Evolutionary conservation across 768 basidiomycete genomes (phyloP).

Genomic region (Mycena rosella): DNA sequence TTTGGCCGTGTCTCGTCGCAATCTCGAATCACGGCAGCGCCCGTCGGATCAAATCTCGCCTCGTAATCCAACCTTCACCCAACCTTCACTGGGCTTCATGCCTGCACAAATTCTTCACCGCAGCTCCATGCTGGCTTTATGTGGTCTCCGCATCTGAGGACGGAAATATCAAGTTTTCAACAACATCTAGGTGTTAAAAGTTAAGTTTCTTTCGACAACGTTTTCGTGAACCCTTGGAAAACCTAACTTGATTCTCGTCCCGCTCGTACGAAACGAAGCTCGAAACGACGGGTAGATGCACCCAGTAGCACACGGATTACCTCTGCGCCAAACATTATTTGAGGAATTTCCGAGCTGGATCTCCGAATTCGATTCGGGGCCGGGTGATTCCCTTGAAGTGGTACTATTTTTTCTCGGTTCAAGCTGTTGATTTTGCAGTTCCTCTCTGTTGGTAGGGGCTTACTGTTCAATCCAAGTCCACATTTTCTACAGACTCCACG

Average conservation of each 20-base stretch:
- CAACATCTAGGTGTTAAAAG: too few relatives aligned
- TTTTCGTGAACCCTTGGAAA: too few relatives aligned
- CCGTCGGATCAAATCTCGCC: neutral
- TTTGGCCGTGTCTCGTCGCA: neutral
- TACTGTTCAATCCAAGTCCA: neutral
- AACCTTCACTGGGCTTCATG: too few relatives aligned
- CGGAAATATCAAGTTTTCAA: too few relatives aligned
- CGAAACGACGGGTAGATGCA: too few relatives aligned
- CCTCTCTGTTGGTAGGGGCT: too few relatives aligned
- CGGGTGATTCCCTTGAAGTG: neutral
- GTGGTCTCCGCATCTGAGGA: too few relatives aligned
- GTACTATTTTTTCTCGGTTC: neutral
- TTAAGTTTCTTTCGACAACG: too few relatives aligned
- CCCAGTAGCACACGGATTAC: neutral
- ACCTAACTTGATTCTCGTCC: too few relatives aligned
- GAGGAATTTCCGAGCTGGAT: neutral
- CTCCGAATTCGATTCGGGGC: constrained; percentile 19
- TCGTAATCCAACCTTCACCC: neutral
- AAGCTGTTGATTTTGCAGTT: neutral
- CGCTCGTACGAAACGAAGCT: too few relatives aligned
- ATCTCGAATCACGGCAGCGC: neutral
- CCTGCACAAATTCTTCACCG: too few relatives aligned
- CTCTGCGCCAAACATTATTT: neutral
- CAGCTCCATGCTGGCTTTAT: too few relatives aligned
- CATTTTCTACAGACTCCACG: neutral